phyloP scores from a whole-genome alignment of 73 alveolate species.

The Paramecium bursaria region DNA sequence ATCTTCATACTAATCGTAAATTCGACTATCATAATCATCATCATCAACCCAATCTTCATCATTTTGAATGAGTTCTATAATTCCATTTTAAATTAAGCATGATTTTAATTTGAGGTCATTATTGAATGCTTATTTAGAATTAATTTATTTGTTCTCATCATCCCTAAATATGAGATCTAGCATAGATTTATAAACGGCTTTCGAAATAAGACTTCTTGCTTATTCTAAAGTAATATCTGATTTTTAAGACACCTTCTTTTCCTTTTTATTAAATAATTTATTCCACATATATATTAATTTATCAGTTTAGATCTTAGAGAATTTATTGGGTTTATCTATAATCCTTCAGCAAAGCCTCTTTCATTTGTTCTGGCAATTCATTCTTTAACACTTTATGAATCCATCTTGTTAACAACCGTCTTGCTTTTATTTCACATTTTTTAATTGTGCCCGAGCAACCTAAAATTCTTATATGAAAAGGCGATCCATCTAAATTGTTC shows the following conservation, averaged over 20 bases:
- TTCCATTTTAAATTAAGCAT: not conserved
- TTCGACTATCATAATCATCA: too few relatives aligned
- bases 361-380: not conserved
- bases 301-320: too few relatives aligned
- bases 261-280: too few relatives aligned
- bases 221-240: too few relatives aligned
- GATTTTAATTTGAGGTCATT: too few relatives aligned
- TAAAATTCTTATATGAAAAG: constrained; percentile 54
- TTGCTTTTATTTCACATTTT: constrained; percentile 62
- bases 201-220: too few relatives aligned
- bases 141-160: not conserved
- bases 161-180: not conserved
- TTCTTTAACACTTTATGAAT: constrained; percentile 56
- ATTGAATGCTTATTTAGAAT: not conserved
- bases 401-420: constrained; percentile 62
- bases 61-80: too few relatives aligned
- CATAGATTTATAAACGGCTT: not conserved
- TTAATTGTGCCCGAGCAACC: constrained; percentile 66
- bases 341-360: too few relatives aligned
- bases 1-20: not conserved
- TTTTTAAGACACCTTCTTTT: too few relatives aligned
- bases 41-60: not conserved
- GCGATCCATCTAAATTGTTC: not conserved
- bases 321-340: not conserved
- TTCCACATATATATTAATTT: not conserved